phyloP scores from a whole-genome alignment of 768 basidiomycete species.

The Rhizopogon salebrosus region DNA sequence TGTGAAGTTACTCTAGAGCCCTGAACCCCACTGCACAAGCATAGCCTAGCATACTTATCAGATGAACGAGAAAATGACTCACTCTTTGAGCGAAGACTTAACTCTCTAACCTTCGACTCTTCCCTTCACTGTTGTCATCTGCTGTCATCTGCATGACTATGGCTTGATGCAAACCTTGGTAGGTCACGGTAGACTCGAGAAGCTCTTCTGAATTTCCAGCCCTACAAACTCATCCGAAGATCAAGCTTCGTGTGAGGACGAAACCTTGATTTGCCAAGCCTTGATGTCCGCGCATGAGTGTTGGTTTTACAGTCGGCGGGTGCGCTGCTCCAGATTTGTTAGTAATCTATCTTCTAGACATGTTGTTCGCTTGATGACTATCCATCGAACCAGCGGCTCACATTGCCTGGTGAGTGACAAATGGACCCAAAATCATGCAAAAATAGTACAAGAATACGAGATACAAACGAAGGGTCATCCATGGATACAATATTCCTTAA shows the following conservation, averaged over 20 bases:
- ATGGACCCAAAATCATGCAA: too few species aligned
- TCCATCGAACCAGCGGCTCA: too few species aligned
- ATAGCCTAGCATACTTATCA: not conserved
- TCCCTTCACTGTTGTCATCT: not conserved
- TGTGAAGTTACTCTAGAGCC: not conserved
- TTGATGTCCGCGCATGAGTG: not conserved
- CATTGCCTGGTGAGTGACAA: too few species aligned
- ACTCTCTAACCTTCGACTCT: not conserved
- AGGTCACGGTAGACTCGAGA: too few species aligned
- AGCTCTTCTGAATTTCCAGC: not conserved
- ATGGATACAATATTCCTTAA: too few species aligned
- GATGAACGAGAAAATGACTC: not conserved
- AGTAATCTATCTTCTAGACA: too few species aligned
- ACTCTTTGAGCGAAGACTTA: not conserved
- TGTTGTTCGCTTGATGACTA: too few species aligned
- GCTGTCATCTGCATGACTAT: not conserved
- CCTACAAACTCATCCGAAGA: too few species aligned
- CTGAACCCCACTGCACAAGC: not conserved
- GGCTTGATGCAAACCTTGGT: not conserved
- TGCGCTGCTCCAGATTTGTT: not conserved
- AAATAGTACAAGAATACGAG: too few species aligned
- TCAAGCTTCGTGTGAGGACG: too few species aligned
- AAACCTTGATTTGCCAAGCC: too few species aligned
- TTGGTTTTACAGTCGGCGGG: not conserved
- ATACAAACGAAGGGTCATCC: too few species aligned